These are phyloP conservation scores for Lactarius tabidus DNA, from an alignment of 768 basidiomycete genomes.

Conservation along the genomic window DNA sequence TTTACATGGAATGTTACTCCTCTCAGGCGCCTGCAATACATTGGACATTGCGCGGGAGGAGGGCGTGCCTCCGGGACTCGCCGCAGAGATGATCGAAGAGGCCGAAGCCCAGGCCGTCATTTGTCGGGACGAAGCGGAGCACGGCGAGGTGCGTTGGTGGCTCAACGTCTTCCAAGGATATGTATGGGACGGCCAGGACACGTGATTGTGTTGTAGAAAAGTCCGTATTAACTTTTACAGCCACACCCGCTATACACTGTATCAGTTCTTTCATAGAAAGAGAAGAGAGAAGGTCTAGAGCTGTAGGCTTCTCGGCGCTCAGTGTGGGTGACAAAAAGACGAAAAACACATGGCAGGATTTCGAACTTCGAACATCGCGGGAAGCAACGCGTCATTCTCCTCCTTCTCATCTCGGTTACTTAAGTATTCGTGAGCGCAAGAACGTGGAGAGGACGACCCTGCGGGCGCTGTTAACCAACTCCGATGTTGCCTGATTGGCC, in stretches of 20 bases:
- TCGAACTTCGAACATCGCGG: no score
- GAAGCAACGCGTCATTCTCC: not conserved
- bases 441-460: not conserved
- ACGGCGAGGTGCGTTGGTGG: constrained; percentile 69
- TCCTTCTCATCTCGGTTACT: not conserved
- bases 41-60: constrained; percentile 72
- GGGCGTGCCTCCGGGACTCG: constrained; percentile 64
- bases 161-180: constrained; percentile 62
- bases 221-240: not conserved
- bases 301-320: not conserved
- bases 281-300: not conserved
- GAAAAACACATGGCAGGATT: not conserved
- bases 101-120: constrained; percentile 69
- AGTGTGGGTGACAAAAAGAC: not conserved
- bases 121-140: constrained; percentile 73
- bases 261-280: not conserved
- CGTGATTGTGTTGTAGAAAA: not conserved
- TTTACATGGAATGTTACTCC: constrained; percentile 47
- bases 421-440: not conserved
- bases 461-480: not conserved
- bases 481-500: not conserved
- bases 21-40: constrained; percentile 42
- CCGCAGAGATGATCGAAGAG: constrained; percentile 70
- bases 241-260: not conserved
- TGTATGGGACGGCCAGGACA: constrained; percentile 65